Evolutionary conservation across 768 basidiomycete species (phyloP).

Genomic region (Gymnopilus dilepis): DNA sequence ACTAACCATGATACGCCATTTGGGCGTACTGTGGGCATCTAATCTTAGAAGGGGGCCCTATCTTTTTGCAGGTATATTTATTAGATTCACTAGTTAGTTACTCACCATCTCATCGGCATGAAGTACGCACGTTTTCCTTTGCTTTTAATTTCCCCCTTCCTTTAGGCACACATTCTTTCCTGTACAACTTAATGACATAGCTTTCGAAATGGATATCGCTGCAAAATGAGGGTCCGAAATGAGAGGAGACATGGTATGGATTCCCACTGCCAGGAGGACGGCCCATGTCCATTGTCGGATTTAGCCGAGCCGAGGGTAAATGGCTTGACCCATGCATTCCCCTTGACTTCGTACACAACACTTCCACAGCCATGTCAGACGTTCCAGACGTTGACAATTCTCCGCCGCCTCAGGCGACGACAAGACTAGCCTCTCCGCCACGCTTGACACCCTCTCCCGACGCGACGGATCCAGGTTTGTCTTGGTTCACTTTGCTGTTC

Average conservation of each 20-base stretch:
- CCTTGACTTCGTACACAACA: conserved; percentile 27
- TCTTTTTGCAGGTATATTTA: conserved; percentile 4
- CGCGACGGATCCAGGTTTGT: conserved; percentile 47
- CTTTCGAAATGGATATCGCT: not conserved
- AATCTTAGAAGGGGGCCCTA: not conserved
- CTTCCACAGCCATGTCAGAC: conserved; percentile 33
- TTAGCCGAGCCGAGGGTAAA: conserved; percentile 42
- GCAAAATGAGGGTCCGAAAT: not conserved
- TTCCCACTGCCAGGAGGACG: conserved; percentile 5
- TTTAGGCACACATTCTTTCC: conserved; percentile 5
- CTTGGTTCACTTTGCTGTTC: conserved; percentile 25
- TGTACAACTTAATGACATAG: conserved; percentile 12
- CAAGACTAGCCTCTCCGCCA: conserved; percentile 31
- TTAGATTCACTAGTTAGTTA: not conserved
- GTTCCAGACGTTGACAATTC: conserved; percentile 21
- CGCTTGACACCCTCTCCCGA: conserved; percentile 53
- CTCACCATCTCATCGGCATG: not conserved
- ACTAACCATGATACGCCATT: conserved; percentile 2
- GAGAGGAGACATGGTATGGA: not conserved
- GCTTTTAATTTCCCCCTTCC: conserved; percentile 1
- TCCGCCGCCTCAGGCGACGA: conserved; percentile 18
- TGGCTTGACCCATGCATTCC: conserved; percentile 22
- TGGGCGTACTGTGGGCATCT: conserved; percentile 3
- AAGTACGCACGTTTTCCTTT: conserved; percentile 1
- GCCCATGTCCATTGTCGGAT: conserved; percentile 33